Percentiles rank a stretch among this genome's conserved stretches.
These are phyloP conservation scores for Elymus sibiricus DNA, from an alignment of 176 grass and related monocot genomes.

Conservation along the genomic window DNA sequence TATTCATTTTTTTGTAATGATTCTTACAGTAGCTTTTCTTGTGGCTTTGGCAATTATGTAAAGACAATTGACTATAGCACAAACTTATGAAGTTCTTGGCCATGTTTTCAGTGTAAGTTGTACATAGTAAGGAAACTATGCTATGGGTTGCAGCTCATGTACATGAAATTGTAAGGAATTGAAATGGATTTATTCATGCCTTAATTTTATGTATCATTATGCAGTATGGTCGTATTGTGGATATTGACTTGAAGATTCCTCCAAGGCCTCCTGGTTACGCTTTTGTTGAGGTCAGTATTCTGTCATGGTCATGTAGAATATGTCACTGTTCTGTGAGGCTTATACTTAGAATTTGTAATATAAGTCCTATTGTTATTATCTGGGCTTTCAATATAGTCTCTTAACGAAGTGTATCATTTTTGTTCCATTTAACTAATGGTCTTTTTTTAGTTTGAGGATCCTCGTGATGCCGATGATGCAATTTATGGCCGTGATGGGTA, in stretches of 20 bases:
- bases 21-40: neutral
- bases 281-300: conserved; percentile 75
- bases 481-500: conserved; percentile 91
- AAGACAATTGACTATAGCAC: neutral
- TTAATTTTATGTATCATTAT: conserved; percentile 15
- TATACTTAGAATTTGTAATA: neutral
- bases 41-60: neutral
- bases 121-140: neutral
- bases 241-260: conserved; percentile 97
- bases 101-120: neutral
- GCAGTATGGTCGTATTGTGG: conserved; percentile 85
- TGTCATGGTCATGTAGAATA: neutral
- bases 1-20: neutral
- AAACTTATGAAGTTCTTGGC: neutral
- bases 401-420: neutral
- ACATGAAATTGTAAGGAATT: neutral
- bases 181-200: neutral
- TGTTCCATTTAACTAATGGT: neutral
- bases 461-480: conserved; percentile 86
- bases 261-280: conserved; percentile 92
- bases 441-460: conserved; percentile 73
- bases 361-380: neutral
- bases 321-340: neutral
- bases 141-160: neutral
- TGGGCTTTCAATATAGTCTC: neutral